Base-by-base conservation (phyloP, 2,329 filamentous ascomycete genomes). In the Alternaria arbusti region DNA sequence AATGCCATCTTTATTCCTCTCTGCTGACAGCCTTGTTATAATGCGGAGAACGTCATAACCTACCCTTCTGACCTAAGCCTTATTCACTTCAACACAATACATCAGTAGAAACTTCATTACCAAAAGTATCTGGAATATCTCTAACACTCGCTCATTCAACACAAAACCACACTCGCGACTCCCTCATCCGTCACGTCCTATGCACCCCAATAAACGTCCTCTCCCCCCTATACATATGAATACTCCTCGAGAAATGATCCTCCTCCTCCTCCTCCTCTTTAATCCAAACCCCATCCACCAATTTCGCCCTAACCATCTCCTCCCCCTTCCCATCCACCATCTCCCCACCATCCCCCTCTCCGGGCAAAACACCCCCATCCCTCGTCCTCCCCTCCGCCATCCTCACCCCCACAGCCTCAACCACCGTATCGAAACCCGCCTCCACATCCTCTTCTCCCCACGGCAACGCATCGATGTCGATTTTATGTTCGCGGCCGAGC, bases 381-480 rank as follows among this genome's bases (percentile, higher is more conserved):
- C 1, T 83, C 81, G 12, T 76, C 26, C 45, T 60, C 11, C 61
- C 61, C 15, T 56, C 77, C n/a, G 74, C 75, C 63, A 83, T 82
- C 49, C 79, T 81, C 9, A 97, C 88, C 45, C 91, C 88, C 61
- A 86, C 82, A 0, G 95, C 94, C 54, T 89, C 78, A 7, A 96
- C 85, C 1, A 97, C 88, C 5, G 94, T 98, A 83, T 97, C 94
- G 43, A 95, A 87, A 0, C 93, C 92, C 0, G 85, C 87, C 0
- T 89, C 90, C 17, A 87, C 80, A 58, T 88, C 84, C 70, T 96
- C 93, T 2, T 91, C 90, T 0, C 94, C 94, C 89, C 94, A 96
- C 0, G 94, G 94, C 74, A 98, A 20, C 20, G 20, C 20, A 20
- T 97, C 93, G 5, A 96, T 81, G 79, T 97, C 92, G 59, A 97